Evolutionary conservation across 495 filamentous ascomycete genomes (phyloP).

Genomic region (Xylona heveae): DNA sequence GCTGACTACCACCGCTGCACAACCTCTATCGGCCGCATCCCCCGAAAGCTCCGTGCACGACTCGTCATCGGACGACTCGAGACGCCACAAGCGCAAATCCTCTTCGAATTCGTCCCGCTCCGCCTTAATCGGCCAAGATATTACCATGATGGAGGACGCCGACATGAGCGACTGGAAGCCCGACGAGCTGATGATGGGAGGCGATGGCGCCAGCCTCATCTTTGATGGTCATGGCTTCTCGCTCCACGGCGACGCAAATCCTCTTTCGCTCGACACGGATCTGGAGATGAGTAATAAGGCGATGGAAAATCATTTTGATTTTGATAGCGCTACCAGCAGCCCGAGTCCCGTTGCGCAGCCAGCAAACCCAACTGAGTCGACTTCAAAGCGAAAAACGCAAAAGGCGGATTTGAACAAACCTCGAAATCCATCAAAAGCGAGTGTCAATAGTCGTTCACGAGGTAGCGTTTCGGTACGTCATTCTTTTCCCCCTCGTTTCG

Average conservation of each 20-base stretch:
- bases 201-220: constrained; percentile 1
- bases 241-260: neutral
- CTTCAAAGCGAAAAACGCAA: too few relatives aligned
- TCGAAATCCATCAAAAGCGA: too few relatives aligned
- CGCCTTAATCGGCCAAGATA: constrained; percentile 10
- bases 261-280: constrained; percentile 14
- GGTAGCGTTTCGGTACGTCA: too few relatives aligned
- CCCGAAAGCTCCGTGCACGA: constrained; percentile 22
- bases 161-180: constrained; percentile 13
- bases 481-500: too few relatives aligned
- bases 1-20: constrained; percentile 9
- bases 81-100: constrained; percentile 20
- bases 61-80: constrained; percentile 24
- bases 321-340: constrained; percentile 46
- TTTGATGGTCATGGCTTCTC: neutral
- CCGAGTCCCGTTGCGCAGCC: constrained; percentile 28
- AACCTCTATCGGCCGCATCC: constrained; percentile 15
- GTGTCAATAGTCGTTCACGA: too few relatives aligned
- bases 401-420: too few relatives aligned
- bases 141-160: constrained; percentile 8
- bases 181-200: constrained; percentile 15
- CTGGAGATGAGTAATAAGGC: constrained; percentile 33
- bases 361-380: too few relatives aligned
- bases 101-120: constrained; percentile 23
- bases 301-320: constrained; percentile 47